Evolutionary conservation across 2,329 filamentous ascomycete genomes (phyloP), one percentile per base, ranked within the genome.

Genomic region (Huntiella moniliformis): DNA sequence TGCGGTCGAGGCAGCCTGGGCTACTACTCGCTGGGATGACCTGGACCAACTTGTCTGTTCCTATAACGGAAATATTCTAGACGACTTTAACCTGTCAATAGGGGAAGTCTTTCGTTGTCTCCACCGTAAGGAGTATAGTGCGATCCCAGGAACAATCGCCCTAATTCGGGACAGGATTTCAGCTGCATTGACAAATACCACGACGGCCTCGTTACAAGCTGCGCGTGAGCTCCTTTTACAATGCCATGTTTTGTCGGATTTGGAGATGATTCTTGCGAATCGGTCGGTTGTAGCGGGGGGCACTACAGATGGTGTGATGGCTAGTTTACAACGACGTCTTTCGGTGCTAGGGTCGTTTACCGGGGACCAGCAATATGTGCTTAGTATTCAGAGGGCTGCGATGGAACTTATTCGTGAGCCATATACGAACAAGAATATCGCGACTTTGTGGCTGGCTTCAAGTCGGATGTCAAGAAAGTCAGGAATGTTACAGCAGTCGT

Each of bases 1-100:
- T 56, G 87, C 84, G 12, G 75, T 86, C 3, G 91, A 98, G 63
- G 87, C 91, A 15, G 80, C 86, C 8, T 98, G 91, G 87, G 79
- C 84, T 37, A 88, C 82, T 3, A 76, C 79, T 6, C 79, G 85
- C 60, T 93, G 87, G 81, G 66, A 77, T 44, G 79, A 75, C 4
- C 66, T 96, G 31, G 67, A 78, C 50, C 75, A 72, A 42, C 85
- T 86, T 55, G 66, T 81, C 4, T 57, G 60, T 13, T 61, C 67
- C 16, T 74, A 72, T 51, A 64, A 68, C 43, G 67, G 73, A 34
- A 65, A 69, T 43, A 49, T 55, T 6, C 52, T 59, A 10, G 67
- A 71, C 43, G 77, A 92, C 51, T 94, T 98, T 63, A 87, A 92
- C 55, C 71, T 93, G 41, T 80, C 79, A 5, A 66, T 98, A 52